These are phyloP conservation scores for Trichoderma asperellum DNA, from an alignment of 2,329 filamentous ascomycete genomes.

Conservation along the genomic window DNA sequence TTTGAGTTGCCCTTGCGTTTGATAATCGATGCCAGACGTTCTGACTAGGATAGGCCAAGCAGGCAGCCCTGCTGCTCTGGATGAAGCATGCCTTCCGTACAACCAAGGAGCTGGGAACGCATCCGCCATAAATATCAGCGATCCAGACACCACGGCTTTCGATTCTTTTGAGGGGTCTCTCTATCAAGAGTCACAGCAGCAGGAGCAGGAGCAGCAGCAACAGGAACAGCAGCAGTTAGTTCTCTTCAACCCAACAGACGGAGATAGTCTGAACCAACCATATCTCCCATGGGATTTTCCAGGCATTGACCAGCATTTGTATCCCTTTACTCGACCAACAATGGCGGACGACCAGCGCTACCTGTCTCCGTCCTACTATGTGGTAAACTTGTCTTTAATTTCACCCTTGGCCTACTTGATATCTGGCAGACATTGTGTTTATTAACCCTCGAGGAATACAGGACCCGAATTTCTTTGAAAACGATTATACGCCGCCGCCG, in stretches of 20 bases:
- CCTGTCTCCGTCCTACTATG: slow-evolving; percentile 31
- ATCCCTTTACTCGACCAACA: background rate
- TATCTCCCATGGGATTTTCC: background rate
- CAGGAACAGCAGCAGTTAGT: background rate
- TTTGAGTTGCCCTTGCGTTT: background rate
- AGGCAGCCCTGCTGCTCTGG: background rate
- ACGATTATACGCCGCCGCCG: background rate
- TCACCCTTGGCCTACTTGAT: background rate
- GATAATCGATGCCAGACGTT: background rate
- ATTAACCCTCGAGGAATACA: background rate
- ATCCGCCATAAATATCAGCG: background rate
- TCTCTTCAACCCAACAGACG: background rate
- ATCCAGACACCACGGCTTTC: background rate
- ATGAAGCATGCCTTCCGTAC: background rate
- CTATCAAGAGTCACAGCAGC: too few species aligned
- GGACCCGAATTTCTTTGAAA: slow-evolving; percentile 17
- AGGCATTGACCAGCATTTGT: background rate
- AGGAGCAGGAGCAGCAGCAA: background rate
- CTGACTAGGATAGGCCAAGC: slow-evolving; percentile 1
- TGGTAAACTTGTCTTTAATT: slow-evolving; percentile 25
- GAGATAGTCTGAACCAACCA: background rate
- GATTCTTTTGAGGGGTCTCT: background rate
- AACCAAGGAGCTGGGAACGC: background rate
- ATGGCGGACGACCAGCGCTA: slow-evolving; percentile 30
- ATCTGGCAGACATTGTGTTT: background rate